Evolutionary conservation across 2,329 filamentous ascomycete species (phyloP), one percentile per base, ranked within the genome.

Genomic region (Fusarium pseudoanthophilum): DNA sequence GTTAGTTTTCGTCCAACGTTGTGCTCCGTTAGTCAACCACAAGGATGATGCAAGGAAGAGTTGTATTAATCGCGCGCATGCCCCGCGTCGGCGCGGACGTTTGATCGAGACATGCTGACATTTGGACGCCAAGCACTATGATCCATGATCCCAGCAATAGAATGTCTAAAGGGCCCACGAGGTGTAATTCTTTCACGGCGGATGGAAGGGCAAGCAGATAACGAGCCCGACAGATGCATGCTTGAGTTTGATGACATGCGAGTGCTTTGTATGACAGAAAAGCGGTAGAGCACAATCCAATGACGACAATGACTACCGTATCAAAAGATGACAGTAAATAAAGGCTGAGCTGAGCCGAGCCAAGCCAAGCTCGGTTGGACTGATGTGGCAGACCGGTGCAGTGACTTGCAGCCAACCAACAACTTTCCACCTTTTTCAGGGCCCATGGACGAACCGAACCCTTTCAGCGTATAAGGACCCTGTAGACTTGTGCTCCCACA

Each of bases 41-140:
- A 73, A 64, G 71, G 71, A 73, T 74, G 26, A 48, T 73, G 60
- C 67, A 68, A 63, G 71, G 71, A 74, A 74, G 28, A 69, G 53
- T 46, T 46, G 32, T 64, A 39, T 74, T 74, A 72, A 72, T 72
- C 55, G 51, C 69, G 66, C 52, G 45, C 64, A 39, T 34, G 53
- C 61, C 70, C 70, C 70, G 70, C 66, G 70, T 46, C 67, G 37
- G 43, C 46, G 62, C 64, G 42, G 64, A 72, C 59, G 46, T 72
- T 68, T 68, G 66, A 71, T 73, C 70, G 40, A 73, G 70, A 51
- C 55, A 51, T 56, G 36, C 65, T 48, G 70, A 51, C 49, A 46
- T 51, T 37, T 59, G 46, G 37, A 61, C 57, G 68, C 63, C 59
- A 69, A 71, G 58, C 46, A 46, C 46, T 40, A 39, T 74, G 52